Evolutionary conservation across 345 rosid genomes (phyloP).

Genomic region (Melaleuca alternifolia): DNA sequence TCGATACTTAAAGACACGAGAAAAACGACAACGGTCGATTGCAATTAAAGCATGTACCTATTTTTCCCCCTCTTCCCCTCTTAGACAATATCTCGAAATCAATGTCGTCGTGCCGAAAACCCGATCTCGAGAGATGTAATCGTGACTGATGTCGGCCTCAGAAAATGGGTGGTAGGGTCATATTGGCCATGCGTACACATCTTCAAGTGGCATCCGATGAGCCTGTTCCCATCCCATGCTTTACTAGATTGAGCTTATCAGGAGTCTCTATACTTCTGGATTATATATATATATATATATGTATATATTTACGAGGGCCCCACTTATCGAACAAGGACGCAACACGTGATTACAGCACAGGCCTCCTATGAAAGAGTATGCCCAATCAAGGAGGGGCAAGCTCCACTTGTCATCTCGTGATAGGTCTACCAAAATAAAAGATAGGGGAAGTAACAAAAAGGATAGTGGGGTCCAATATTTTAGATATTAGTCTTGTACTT

Average conservation of each 20-base stretch:
- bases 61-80: neutral
- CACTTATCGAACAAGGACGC: neutral
- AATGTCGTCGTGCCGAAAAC: neutral
- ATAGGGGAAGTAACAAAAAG: neutral
- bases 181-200: neutral
- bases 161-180: neutral
- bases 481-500: too few relatives aligned
- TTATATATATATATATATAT: neutral
- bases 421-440: neutral
- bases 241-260: neutral
- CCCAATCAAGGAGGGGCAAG: neutral
- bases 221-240: neutral
- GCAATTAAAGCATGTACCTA: too few relatives aligned
- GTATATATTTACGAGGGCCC: neutral
- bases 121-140: neutral
- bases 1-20: too few relatives aligned
- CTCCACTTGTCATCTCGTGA: neutral
- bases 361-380: neutral
- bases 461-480: neutral
- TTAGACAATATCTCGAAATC: rapidly evolving
- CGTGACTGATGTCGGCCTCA: too few relatives aligned
- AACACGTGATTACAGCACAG: neutral
- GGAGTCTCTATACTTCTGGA: neutral
- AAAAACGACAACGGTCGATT: too few relatives aligned
- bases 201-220: neutral